phyloP scores from a whole-genome alignment of 2,329 filamentous ascomycete species.

The Fusarium nematophilum region DNA sequence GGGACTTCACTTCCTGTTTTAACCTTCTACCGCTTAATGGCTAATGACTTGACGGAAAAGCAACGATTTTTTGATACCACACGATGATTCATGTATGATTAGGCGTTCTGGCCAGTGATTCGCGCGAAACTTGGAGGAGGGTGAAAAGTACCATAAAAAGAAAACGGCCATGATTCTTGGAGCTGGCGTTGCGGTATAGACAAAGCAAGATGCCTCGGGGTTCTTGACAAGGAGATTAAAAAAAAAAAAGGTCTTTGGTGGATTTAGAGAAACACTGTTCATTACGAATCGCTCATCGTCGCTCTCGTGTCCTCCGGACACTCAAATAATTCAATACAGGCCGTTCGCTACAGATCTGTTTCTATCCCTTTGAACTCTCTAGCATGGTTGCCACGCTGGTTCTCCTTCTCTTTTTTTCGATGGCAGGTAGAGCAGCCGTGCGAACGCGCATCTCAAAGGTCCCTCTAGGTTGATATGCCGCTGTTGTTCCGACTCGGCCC shows the following conservation, averaged over 20 bases:
- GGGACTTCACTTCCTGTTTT: neutral
- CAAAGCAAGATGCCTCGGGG: slow-evolving; percentile 35
- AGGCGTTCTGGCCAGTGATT: slow-evolving; percentile 13
- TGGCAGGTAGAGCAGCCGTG: neutral
- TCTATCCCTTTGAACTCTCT: slow-evolving; percentile 3
- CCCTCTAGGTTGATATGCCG: slow-evolving; percentile 45
- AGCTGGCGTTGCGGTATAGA: slow-evolving; percentile 43
- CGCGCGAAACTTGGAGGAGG: neutral
- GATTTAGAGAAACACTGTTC: slow-evolving; percentile 10
- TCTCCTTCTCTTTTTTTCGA: slow-evolving; percentile 13
- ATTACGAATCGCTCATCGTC: slow-evolving; percentile 17
- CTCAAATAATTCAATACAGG: slow-evolving; percentile 1
- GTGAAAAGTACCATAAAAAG: slow-evolving; percentile 14
- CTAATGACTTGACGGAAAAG: slow-evolving; percentile 46
- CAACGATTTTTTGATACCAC: slow-evolving; percentile 44
- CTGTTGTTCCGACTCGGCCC: slow-evolving; percentile 48
- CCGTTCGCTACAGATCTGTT: neutral
- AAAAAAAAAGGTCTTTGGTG: neutral
- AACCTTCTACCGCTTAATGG: slow-evolving; percentile 39
- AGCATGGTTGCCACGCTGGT: slow-evolving; percentile 5
- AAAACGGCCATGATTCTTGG: slow-evolving; percentile 15
- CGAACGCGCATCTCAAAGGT: slow-evolving; percentile 11
- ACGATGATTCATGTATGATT: slow-evolving; percentile 36
- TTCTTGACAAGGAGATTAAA: slow-evolving; percentile 8
- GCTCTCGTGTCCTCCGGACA: slow-evolving; percentile 9